Conservation (phyloP, 2,329 filamentous ascomycete genomes). For the Trichoderma sp. region DNA sequence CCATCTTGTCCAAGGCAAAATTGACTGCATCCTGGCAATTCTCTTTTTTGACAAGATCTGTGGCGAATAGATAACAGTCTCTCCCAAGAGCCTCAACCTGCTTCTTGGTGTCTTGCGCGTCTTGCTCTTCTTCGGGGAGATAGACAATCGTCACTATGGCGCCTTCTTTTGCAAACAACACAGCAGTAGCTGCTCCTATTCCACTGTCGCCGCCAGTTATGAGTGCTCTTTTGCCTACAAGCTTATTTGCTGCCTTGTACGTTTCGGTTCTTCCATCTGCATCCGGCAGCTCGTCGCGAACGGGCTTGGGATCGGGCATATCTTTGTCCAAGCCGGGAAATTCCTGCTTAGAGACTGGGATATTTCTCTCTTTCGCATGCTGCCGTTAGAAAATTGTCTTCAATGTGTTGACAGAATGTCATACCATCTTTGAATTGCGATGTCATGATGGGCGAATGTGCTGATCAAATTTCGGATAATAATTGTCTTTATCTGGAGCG, state of each 20-base stretch:
- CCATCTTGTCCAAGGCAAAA: slow-evolving; percentile 55
- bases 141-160: slow-evolving; percentile 61
- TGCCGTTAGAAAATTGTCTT: not conserved
- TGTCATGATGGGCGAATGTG: not conserved
- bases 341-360: slow-evolving; percentile 38
- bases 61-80: slow-evolving; percentile 52
- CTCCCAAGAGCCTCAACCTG: slow-evolving; percentile 56
- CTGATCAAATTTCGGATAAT: not conserved
- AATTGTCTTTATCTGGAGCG: not conserved
- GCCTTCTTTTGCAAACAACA: slow-evolving; percentile 62
- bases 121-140: slow-evolving; percentile 58
- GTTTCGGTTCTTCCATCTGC: slow-evolving; percentile 60
- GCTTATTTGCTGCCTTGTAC: slow-evolving; percentile 21
- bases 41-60: slow-evolving; percentile 54
- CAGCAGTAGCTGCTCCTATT: slow-evolving; percentile 58
- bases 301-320: slow-evolving; percentile 50
- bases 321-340: slow-evolving; percentile 38
- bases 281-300: slow-evolving; percentile 68
- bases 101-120: slow-evolving; percentile 58
- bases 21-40: slow-evolving; percentile 57
- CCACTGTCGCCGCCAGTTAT: slow-evolving; percentile 64
- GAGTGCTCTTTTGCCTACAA: slow-evolving; percentile 8
- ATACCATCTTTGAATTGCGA: slow-evolving; percentile 12
- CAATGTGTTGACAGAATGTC: not conserved
- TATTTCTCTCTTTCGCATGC: slow-evolving; percentile 15